Conservation (phyloP, 192 early-diverging fungal species). For the Dispira parvispora region DNA sequence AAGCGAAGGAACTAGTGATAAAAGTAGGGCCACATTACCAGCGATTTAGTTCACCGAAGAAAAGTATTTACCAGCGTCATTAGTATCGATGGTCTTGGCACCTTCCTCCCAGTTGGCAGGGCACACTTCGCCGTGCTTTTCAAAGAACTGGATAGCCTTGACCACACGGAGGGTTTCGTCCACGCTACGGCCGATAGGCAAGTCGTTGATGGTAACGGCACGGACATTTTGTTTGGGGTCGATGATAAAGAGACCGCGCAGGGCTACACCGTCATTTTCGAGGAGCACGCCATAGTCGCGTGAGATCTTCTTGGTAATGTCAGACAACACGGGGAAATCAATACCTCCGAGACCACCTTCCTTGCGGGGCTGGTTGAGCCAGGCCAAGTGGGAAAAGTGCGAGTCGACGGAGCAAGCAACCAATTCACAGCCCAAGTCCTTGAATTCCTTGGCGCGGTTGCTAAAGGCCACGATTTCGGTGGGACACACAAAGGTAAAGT, state of each 20-base stretch:
- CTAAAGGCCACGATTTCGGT: constrained; percentile 88
- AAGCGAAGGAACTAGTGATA: too few species aligned
- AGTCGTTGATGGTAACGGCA: constrained; percentile 78
- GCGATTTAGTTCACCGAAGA: neutral
- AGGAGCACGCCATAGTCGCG: constrained; percentile 75
- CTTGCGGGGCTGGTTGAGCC: constrained; percentile 67
- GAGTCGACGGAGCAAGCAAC: constrained; percentile 56
- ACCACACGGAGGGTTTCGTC: constrained; percentile 77
- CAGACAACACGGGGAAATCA: constrained; percentile 78
- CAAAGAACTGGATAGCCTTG: constrained; percentile 85
- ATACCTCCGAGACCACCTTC: constrained; percentile 85
- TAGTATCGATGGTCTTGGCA: constrained; percentile 52
- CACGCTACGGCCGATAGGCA: constrained; percentile 70
- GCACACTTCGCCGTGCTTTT: constrained; percentile 71
- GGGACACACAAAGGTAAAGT: constrained; percentile 85
- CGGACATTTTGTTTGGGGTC: constrained; percentile 77
- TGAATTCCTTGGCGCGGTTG: constrained; percentile 71
- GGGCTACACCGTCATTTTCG: constrained; percentile 59
- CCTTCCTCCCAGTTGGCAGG: constrained; percentile 76
- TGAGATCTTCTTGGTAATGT: constrained; percentile 78
- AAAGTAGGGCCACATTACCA: too few species aligned
- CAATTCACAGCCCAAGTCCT: constrained; percentile 57
- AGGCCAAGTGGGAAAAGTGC: constrained; percentile 75
- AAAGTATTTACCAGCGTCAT: constrained; percentile 56
- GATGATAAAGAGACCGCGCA: constrained; percentile 83